These are phyloP conservation scores for Vigna reflexopilosa DNA, from an alignment of 306 rosid species.

Conservation along the genomic window DNA sequence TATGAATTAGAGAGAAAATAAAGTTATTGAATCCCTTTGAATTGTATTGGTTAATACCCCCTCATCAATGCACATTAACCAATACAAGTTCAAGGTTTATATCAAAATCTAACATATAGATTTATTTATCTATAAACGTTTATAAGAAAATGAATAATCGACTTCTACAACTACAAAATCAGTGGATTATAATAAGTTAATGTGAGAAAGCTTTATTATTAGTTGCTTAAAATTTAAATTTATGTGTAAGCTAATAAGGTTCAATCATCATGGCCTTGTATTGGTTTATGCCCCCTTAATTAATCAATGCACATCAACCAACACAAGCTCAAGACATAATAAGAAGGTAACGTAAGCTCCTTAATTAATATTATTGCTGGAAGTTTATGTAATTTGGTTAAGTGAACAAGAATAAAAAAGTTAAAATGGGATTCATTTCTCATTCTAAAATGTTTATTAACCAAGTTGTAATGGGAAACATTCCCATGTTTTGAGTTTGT, in stretches of 20 bases:
- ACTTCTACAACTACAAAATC: too few species aligned
- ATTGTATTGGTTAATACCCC: constrained; percentile 46
- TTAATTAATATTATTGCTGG: not conserved
- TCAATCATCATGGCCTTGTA: not conserved
- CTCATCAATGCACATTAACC: constrained; percentile 39
- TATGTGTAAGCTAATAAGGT: too few species aligned
- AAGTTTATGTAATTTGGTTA: not conserved
- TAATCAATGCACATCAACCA: constrained; percentile 51
- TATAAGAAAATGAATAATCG: too few species aligned
- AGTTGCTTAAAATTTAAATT: too few species aligned
- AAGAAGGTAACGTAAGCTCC: not conserved
- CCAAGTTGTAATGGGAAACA: not conserved
- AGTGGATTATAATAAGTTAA: too few species aligned
- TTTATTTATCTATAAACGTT: too few species aligned
- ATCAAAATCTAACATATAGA: not conserved
- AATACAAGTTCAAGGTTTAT: constrained; percentile 22
- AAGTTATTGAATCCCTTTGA: not conserved
- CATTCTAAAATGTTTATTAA: not conserved
- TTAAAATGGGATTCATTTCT: not conserved
- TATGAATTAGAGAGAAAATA: not conserved
- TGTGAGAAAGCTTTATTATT: too few species aligned
- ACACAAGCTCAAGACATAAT: constrained; percentile 29
- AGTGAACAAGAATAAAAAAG: not conserved
- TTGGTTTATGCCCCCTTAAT: constrained; percentile 39
- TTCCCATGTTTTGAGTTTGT: not conserved